Evolutionary conservation across 306 rosid species (phyloP), one percentile per base, ranked within the genome.

Genomic region (Elaeagnus macrophylla): DNA sequence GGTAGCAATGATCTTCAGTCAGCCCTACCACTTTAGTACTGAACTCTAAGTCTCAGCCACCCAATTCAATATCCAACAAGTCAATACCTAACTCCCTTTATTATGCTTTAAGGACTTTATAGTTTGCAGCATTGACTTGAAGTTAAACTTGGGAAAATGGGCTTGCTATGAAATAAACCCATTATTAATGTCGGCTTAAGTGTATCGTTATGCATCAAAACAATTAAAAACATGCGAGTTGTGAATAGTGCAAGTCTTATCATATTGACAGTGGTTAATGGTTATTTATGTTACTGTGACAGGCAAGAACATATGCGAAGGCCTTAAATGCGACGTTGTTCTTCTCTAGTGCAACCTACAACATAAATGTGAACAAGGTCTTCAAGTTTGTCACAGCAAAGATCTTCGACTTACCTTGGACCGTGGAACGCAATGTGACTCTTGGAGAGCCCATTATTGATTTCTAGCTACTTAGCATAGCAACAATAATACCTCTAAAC

Each of bases 361-460:
- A 91, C 80, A 86, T 86, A 71, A 86, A 91, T 49, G 97, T 86
- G 61, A 91, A 91, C 72, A 86, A 91, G 79, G 77, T 91, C 80
- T 91, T 91, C 85, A 91, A 91, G 67, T 91, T 91, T 81, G 75
- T 91, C 70, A 91, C 97, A 7, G 97, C 97, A 43, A 91, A 84
- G 74, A 77, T 91, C 57, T 91, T 91, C 7, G 97, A 91, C 67
- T 62, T 91, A 20, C 96, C 97, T 2, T 91, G 97, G 97, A 84
- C 94, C 4, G 76, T 91, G 57, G 93, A 86, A 75, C 78, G 97
- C 12, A 91, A 91, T 76, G 77, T 90, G 57, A 86, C 65, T 8
- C 68, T 91, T 50, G 97, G 97, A 43, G 97, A 91, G 60, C 97
- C 97, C 38, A 91, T 91, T 37, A 91, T 86, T 41, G 95, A 91